These are phyloP conservation scores for Mucor lusitanicus DNA, from an alignment of 371 early-diverging fungal genomes.

Conservation along the genomic window DNA sequence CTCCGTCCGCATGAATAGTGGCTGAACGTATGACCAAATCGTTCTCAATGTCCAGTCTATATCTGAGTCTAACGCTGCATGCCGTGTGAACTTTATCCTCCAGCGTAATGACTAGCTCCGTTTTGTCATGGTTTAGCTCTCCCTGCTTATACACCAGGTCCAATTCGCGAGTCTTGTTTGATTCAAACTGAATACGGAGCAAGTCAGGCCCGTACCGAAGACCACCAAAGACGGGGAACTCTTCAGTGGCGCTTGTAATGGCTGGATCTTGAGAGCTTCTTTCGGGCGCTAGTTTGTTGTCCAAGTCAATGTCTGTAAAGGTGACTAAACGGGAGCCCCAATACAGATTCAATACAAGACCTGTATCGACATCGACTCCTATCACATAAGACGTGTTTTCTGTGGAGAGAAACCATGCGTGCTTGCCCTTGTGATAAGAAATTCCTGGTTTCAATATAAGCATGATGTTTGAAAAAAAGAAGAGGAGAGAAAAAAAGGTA, in stretches of 20 bases:
- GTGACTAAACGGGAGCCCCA: constrained; percentile 37
- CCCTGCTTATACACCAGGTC: constrained; percentile 20
- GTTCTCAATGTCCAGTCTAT: constrained; percentile 29
- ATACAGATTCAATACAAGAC: constrained; percentile 32
- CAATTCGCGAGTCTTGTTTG: constrained; percentile 33
- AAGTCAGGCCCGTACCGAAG: constrained; percentile 35
- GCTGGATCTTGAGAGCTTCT: constrained; percentile 36
- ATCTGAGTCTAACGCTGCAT: constrained; percentile 26
- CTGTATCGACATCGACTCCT: constrained; percentile 22
- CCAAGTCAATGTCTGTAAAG: constrained; percentile 19
- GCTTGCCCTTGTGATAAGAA: constrained; percentile 13
- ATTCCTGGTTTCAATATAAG: constrained; percentile 20
- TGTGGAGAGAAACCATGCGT: constrained; percentile 40
- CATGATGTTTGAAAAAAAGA: background rate
- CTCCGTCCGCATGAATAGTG: background rate
- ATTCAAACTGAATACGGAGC: constrained; percentile 25
- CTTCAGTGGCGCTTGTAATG: constrained; percentile 36
- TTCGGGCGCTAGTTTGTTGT: background rate
- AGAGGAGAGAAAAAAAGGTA: too few relatives aligned
- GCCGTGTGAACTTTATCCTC: constrained; percentile 18
- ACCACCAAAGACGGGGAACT: constrained; percentile 45
- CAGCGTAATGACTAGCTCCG: constrained; percentile 16
- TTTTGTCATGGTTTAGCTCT: background rate
- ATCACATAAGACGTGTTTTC: constrained; percentile 34
- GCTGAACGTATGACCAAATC: constrained; percentile 32